Evolutionary conservation across 2,329 filamentous ascomycete genomes (phyloP).

Genomic region (Sclerotinia spermophila): DNA sequence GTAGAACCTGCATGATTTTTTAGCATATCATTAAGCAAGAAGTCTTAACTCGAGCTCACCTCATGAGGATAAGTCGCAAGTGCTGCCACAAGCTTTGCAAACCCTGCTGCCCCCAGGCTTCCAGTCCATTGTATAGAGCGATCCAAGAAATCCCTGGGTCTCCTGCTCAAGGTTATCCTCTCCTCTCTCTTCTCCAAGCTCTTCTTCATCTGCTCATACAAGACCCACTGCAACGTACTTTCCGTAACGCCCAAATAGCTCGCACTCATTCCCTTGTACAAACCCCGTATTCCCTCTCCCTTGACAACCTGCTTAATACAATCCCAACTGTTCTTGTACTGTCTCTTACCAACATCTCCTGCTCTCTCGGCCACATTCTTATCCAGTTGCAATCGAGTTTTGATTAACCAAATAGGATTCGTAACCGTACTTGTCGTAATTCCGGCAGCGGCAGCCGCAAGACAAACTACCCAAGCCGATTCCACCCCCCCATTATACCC

Average conservation of each 20-base stretch:
- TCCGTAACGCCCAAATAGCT: slow-evolving; percentile 90
- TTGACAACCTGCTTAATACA: slow-evolving; percentile 79
- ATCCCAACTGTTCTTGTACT: slow-evolving; percentile 84
- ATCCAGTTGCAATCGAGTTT: slow-evolving; percentile 88
- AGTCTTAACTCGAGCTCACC: slow-evolving; percentile 45
- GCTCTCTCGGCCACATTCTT: slow-evolving; percentile 68
- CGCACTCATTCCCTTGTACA: slow-evolving; percentile 88
- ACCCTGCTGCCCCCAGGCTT: slow-evolving; percentile 73
- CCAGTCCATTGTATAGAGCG: slow-evolving; percentile 73
- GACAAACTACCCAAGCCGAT: slow-evolving; percentile 72
- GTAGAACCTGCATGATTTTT: slow-evolving; percentile 56
- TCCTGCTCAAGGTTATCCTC: slow-evolving; percentile 53
- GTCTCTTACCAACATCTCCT: slow-evolving; percentile 53
- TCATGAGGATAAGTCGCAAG: slow-evolving; percentile 90
- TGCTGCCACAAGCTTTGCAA: slow-evolving; percentile 81
- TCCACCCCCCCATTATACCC: slow-evolving; percentile 71
- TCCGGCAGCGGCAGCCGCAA: slow-evolving; percentile 72
- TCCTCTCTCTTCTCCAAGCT: slow-evolving; percentile 63
- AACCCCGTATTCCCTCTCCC: slow-evolving; percentile 73
- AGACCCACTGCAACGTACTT: slow-evolving; percentile 86
- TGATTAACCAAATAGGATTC: slow-evolving; percentile 95
- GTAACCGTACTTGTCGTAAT: slow-evolving; percentile 86
- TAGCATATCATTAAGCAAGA: slow-evolving; percentile 12
- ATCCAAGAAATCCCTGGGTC: slow-evolving; percentile 68
- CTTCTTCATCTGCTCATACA: slow-evolving; percentile 90